Evolutionary conservation across 2,329 filamentous ascomycete species (phyloP).

Genomic region (Alternaria brassicae): DNA sequence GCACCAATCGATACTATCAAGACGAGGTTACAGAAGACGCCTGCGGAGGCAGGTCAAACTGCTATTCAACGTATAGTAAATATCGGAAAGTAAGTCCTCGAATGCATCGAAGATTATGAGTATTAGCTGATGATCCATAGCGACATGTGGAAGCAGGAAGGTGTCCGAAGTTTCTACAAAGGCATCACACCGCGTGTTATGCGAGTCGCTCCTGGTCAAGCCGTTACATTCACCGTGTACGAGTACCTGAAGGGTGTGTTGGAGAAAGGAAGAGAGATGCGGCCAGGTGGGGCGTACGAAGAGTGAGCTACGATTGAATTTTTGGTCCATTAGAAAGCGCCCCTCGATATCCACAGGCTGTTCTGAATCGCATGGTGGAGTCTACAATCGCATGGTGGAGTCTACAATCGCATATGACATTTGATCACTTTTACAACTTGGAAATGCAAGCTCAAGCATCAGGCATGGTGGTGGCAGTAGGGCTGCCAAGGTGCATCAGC

Average conservation of each 20-base stretch:
- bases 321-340: not conserved
- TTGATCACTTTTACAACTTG: not conserved
- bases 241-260: conserved; percentile 60
- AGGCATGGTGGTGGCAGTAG: not conserved
- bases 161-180: conserved; percentile 95
- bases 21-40: conserved; percentile 90
- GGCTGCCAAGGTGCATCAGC: conserved; percentile 12
- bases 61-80: conserved; percentile 78
- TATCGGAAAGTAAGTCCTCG: conserved; percentile 67
- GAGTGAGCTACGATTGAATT: conserved; percentile 45
- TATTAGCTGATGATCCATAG: conserved; percentile 29
- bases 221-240: conserved; percentile 70
- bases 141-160: conserved; percentile 78
- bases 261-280: conserved; percentile 57
- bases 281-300: conserved; percentile 58
- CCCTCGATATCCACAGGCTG: conserved; percentile 22
- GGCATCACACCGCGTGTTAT: conserved; percentile 97
- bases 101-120: not conserved
- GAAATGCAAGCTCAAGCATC: not conserved
- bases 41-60: conserved; percentile 79
- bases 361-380: not conserved
- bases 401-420: not conserved
- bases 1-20: conserved; percentile 99
- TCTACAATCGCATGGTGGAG: not conserved
- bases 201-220: conserved; percentile 95